phyloP scores from a whole-genome alignment of 169 alveolate genomes.

The Plasmodium chabaudi region DNA sequence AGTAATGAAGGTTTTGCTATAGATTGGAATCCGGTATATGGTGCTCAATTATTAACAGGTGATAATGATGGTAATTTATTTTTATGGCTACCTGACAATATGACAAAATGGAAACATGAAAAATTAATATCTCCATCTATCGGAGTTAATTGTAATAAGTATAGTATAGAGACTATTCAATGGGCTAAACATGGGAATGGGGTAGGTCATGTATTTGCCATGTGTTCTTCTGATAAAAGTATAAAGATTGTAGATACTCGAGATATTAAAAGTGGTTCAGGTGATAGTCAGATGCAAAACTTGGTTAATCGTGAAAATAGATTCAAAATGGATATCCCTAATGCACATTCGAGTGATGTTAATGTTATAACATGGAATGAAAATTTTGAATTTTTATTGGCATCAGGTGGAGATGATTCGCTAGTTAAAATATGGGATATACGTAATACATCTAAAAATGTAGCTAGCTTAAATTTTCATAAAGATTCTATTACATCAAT shows the following conservation, averaged over 20 bases:
- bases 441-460: constrained; percentile 9
- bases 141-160: not conserved
- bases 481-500: constrained; percentile 77
- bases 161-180: constrained; percentile 81
- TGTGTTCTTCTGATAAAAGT: constrained; percentile 82
- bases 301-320: no score
- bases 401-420: constrained; percentile 75
- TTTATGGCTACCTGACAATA: constrained; percentile 79
- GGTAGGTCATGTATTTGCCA: constrained; percentile 76
- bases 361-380: constrained; percentile 69
- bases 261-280: not conserved
- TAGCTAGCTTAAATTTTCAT: constrained; percentile 38
- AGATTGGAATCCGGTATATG: constrained; percentile 81
- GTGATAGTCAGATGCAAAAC: constrained; percentile 6
- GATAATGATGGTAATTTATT: constrained; percentile 81
- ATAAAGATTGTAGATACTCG: constrained; percentile 66
- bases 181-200: constrained; percentile 80
- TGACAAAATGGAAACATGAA: constrained; percentile 43
- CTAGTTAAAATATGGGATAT: constrained; percentile 66
- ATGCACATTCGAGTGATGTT: constrained; percentile 73
- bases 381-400: constrained; percentile 25
- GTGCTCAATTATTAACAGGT: constrained; percentile 84
- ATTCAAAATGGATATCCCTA: not conserved
- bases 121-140: not conserved
- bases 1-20: constrained; percentile 85